Evolutionary conservation across 2,329 filamentous ascomycete genomes (phyloP).

Genomic region (Botrytis byssoidea): DNA sequence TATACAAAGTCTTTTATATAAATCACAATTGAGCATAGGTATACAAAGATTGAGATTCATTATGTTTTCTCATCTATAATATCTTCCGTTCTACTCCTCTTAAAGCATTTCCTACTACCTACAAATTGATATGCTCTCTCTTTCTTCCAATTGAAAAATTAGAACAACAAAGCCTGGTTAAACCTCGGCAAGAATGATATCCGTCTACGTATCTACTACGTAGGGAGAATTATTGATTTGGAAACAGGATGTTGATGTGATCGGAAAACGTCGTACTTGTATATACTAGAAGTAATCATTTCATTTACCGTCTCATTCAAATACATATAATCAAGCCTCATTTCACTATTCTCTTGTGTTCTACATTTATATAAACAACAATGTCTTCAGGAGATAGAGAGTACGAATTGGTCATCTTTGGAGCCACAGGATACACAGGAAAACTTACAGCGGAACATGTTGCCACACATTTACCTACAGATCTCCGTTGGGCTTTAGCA

Average conservation of each 20-base stretch:
- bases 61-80: neutral
- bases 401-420: conserved; percentile 66
- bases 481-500: conserved; percentile 83
- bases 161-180: neutral
- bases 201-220: neutral
- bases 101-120: neutral
- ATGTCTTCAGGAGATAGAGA: conserved; percentile 35
- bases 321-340: neutral
- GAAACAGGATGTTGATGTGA: neutral
- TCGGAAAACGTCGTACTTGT: neutral
- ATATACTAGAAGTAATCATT: neutral
- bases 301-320: neutral
- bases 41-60: neutral
- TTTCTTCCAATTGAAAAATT: neutral
- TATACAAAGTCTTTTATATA: neutral
- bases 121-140: neutral
- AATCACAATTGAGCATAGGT: neutral
- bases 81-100: neutral
- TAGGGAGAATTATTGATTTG: neutral
- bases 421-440: conserved; percentile 81
- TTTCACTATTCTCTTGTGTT: neutral
- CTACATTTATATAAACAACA: neutral
- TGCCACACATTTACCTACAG: conserved; percentile 64
- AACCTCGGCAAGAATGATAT: conserved; percentile 3
- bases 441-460: conserved; percentile 75